A percentile compares a stretch with the other conserved stretches of the same genome.
These are phyloP conservation scores for Thermoascus crustaceus DNA, from an alignment of 2,329 filamentous ascomycete species.

Conservation along the genomic window DNA sequence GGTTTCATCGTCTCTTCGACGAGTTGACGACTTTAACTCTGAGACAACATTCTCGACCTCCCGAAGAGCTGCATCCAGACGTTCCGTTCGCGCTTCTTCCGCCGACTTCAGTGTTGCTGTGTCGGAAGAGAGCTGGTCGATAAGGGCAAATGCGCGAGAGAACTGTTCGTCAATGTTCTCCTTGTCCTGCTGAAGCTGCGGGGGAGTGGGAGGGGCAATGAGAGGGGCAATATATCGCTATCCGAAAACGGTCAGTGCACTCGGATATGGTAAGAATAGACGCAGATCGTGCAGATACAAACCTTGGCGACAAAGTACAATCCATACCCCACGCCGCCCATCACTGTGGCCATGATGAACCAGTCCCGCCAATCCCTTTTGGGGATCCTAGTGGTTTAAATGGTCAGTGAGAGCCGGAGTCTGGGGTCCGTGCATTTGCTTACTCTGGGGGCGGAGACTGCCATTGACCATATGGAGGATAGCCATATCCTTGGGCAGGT, in stretches of 20 bases:
- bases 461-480: conserved; percentile 46
- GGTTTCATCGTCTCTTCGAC: conserved; percentile 77
- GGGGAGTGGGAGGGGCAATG: conserved; percentile 85
- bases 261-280: background rate
- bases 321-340: conserved; percentile 81
- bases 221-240: conserved; percentile 86
- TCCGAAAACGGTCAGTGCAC: conserved; percentile 10
- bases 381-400: conserved; percentile 42
- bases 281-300: too few relatives aligned
- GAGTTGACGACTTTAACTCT: conserved; percentile 73
- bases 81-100: conserved; percentile 74
- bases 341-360: conserved; percentile 98
- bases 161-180: conserved; percentile 87
- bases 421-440: conserved; percentile 12
- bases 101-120: conserved; percentile 80
- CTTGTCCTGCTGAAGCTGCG: conserved; percentile 91
- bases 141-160: conserved; percentile 78
- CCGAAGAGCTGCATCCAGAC: conserved; percentile 68
- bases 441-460: conserved; percentile 48
- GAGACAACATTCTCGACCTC: conserved; percentile 78
- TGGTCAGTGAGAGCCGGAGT: conserved; percentile 4
- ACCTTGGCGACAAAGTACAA: conserved; percentile 83
- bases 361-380: conserved; percentile 94
- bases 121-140: conserved; percentile 87
- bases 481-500: conserved; percentile 37